Percentiles rank a stretch among this genome's conserved stretches.
Evolutionary conservation across 768 basidiomycete genomes (phyloP).

Genomic region (Mycena vitilis): DNA sequence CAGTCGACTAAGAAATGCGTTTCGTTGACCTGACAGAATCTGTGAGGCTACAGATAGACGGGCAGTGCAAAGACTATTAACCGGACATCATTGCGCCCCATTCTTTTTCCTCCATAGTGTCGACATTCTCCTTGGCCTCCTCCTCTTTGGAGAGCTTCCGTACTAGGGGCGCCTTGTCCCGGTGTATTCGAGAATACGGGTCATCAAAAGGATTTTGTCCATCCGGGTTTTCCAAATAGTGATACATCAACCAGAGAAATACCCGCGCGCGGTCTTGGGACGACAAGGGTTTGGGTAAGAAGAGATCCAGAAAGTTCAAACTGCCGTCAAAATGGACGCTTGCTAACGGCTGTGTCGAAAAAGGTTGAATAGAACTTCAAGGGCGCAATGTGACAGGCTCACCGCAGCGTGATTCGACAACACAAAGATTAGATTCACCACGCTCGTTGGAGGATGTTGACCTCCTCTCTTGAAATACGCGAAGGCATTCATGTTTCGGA

Average conservation of each 20-base stretch:
- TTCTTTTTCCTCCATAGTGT: constrained; percentile 79
- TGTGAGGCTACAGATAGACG: not conserved
- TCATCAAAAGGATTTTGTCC: constrained; percentile 82
- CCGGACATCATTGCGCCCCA: constrained; percentile 84
- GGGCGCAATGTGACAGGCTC: constrained; percentile 43
- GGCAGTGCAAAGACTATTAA: constrained; percentile 8
- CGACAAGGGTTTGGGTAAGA: constrained; percentile 79
- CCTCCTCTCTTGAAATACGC: constrained; percentile 59
- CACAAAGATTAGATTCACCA: constrained; percentile 89
- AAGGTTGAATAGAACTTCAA: constrained; percentile 26
- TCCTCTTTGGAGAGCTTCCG: constrained; percentile 67
- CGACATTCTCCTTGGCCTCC: constrained; percentile 76
- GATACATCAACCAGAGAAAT: constrained; percentile 86
- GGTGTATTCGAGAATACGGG: constrained; percentile 64
- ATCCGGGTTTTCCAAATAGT: constrained; percentile 79
- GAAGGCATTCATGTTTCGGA: constrained; percentile 25
- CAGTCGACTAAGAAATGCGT: constrained; percentile 76
- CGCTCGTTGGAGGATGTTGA: constrained; percentile 81
- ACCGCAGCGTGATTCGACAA: constrained; percentile 84
- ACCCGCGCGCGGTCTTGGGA: constrained; percentile 80
- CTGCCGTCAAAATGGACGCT: constrained; percentile 79
- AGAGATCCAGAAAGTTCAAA: constrained; percentile 85
- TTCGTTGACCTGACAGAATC: constrained; percentile 56
- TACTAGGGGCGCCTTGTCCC: constrained; percentile 74
- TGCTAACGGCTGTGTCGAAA: constrained; percentile 61